These are phyloP conservation scores for Sclerotinia nivalis DNA, from an alignment of 2,329 filamentous ascomycete species.

Conservation along the genomic window DNA sequence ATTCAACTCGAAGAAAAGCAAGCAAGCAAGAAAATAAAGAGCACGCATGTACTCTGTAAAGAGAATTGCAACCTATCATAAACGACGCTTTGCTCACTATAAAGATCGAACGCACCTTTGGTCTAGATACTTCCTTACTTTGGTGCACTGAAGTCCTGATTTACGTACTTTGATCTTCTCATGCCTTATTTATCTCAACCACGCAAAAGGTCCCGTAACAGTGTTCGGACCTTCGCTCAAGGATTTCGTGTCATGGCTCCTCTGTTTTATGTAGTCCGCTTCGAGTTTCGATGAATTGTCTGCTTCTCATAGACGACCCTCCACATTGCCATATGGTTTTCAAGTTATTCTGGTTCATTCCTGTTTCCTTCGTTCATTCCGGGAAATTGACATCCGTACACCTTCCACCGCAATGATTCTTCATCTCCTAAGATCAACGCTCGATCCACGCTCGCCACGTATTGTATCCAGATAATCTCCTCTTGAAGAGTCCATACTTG, in stretches of 20 bases:
- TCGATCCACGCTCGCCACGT: conserved; percentile 41
- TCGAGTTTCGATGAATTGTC: neutral
- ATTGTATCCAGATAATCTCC: conserved; percentile 36
- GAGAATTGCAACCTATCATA: neutral
- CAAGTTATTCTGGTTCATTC: neutral
- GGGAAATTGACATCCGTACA: neutral
- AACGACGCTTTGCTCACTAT: conserved; percentile 6
- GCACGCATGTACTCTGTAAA: neutral
- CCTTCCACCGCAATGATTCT: neutral
- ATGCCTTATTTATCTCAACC: neutral
- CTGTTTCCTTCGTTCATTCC: neutral
- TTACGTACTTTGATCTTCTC: neutral
- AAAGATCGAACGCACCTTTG: conserved; percentile 2
- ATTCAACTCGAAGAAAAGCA: neutral
- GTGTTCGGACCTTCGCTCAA: neutral
- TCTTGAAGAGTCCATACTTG: conserved; percentile 39
- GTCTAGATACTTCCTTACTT: neutral
- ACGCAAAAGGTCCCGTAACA: neutral
- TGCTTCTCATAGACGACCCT: too few relatives aligned
- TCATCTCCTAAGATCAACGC: conserved; percentile 53
- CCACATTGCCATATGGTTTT: neutral
- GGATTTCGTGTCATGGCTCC: too few relatives aligned
- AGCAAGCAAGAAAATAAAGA: neutral
- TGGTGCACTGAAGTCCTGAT: neutral
- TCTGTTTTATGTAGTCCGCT: neutral